A percentile compares a stretch with the other conserved stretches of the same genome.
Conservation (phyloP, 345 rosid species). For the Leavenworthia alabamica region DNA sequence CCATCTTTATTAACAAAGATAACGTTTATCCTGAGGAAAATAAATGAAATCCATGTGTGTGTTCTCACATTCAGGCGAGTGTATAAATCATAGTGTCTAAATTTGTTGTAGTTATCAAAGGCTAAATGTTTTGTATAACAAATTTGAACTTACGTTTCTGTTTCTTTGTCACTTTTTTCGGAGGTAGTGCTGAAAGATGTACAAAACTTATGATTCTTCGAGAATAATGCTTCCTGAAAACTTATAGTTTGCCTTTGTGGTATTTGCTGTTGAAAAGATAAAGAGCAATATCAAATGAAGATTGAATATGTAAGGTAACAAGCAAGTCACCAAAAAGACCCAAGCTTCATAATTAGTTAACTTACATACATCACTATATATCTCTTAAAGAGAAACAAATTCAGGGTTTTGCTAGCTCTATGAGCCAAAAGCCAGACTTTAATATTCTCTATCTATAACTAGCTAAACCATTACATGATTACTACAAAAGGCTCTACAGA, state of each 20-base stretch:
- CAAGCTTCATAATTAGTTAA: not conserved
- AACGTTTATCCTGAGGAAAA: conserved; percentile 64
- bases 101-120: not conserved
- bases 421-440: not conserved
- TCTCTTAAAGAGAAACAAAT: not conserved
- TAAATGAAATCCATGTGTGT: not conserved
- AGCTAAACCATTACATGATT: not conserved
- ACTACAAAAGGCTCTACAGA: not conserved
- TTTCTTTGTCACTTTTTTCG: conserved; percentile 32
- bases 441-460: not conserved
- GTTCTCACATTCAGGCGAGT: not conserved
- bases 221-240: conserved; percentile 35
- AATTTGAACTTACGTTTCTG: conserved; percentile 46
- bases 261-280: conserved; percentile 34
- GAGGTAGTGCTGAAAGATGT: conserved; percentile 31
- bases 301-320: not conserved
- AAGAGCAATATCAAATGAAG: not conserved
- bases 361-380: not conserved
- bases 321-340: not conserved
- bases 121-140: not conserved
- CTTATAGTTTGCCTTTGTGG: conserved; percentile 29
- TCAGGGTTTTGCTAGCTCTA: not conserved
- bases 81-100: not conserved
- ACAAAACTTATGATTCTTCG: conserved; percentile 30
- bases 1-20: conserved; percentile 89